These are phyloP conservation scores for Fusarium newnesense DNA, from an alignment of 2,329 filamentous ascomycete species.

Conservation along the genomic window DNA sequence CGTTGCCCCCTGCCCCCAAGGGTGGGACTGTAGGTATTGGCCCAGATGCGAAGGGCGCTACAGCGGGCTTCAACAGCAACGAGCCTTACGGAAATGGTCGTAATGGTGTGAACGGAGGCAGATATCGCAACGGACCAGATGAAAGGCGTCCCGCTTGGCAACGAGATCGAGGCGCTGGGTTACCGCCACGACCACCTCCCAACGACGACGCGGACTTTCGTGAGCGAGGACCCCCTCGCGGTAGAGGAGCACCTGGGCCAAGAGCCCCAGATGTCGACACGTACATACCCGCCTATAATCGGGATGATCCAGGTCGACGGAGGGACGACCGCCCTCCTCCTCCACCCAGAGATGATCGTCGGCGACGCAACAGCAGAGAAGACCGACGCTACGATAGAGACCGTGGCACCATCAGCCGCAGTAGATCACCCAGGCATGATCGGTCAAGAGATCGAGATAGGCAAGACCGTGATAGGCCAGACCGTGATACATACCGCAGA, in stretches of 20 bases:
- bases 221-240: slow-evolving; percentile 49
- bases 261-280: slow-evolving; percentile 58
- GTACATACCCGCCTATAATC: slow-evolving; percentile 61
- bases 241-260: slow-evolving; percentile 45
- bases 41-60: slow-evolving; percentile 60
- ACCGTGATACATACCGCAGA: slow-evolving; percentile 62
- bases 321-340: slow-evolving; percentile 47
- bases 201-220: slow-evolving; percentile 53
- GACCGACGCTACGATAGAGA: slow-evolving; percentile 56
- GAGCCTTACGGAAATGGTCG: slow-evolving; percentile 60
- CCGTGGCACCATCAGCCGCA: slow-evolving; percentile 53
- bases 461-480: slow-evolving; percentile 60
- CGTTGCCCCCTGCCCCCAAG: slow-evolving; percentile 88
- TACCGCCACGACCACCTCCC: slow-evolving; percentile 57
- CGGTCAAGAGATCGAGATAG: slow-evolving; percentile 55
- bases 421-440: slow-evolving; percentile 52
- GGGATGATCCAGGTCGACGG: slow-evolving; percentile 48
- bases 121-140: slow-evolving; percentile 56
- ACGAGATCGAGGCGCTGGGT: slow-evolving; percentile 59
- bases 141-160: slow-evolving; percentile 66
- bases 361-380: slow-evolving; percentile 48
- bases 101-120: slow-evolving; percentile 60
- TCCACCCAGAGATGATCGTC: slow-evolving; percentile 44
- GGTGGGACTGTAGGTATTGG: slow-evolving; percentile 88
- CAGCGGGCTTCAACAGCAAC: slow-evolving; percentile 60